Conservation (phyloP, 768 basidiomycete genomes). For the Lactarius akahatsu region DNA sequence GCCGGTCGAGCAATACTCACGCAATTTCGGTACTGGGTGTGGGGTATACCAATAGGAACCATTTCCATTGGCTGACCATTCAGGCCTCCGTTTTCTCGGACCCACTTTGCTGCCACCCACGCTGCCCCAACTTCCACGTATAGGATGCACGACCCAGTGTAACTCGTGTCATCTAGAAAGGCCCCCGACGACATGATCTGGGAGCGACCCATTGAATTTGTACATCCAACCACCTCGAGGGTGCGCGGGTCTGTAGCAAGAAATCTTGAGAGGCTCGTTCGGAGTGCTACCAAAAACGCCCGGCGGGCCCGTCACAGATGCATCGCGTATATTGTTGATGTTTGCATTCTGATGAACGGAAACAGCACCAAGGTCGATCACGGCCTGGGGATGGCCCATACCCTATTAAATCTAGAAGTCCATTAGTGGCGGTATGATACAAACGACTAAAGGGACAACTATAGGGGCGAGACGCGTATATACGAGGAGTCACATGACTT, state of each 20-base stretch:
- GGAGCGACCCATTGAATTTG: constrained; percentile 11
- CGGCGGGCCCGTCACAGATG: not conserved
- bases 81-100: constrained; percentile 49
- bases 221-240: constrained; percentile 36
- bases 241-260: constrained; percentile 65
- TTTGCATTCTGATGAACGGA: constrained; percentile 81
- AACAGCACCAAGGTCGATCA: constrained; percentile 81
- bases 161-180: constrained; percentile 94
- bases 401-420: too few relatives aligned
- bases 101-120: constrained; percentile 85
- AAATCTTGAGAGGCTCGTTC: constrained; percentile 54
- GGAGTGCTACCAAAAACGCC: not conserved
- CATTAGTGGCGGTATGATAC: too few relatives aligned
- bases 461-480: too few relatives aligned
- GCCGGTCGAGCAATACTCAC: constrained; percentile 46
- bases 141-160: constrained; percentile 91
- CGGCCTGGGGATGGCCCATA: constrained; percentile 52
- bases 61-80: constrained; percentile 56
- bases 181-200: constrained; percentile 64
- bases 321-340: constrained; percentile 78
- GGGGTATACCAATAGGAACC: too few relatives aligned
- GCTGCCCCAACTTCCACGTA: constrained; percentile 91
- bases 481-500: too few relatives aligned
- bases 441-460: too few relatives aligned
- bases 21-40: constrained; percentile 51